Evolutionary conservation across 108 stramenopile genomes (phyloP), one percentile per base, ranked within the genome.

Genomic region (Skeletonema grethae): DNA sequence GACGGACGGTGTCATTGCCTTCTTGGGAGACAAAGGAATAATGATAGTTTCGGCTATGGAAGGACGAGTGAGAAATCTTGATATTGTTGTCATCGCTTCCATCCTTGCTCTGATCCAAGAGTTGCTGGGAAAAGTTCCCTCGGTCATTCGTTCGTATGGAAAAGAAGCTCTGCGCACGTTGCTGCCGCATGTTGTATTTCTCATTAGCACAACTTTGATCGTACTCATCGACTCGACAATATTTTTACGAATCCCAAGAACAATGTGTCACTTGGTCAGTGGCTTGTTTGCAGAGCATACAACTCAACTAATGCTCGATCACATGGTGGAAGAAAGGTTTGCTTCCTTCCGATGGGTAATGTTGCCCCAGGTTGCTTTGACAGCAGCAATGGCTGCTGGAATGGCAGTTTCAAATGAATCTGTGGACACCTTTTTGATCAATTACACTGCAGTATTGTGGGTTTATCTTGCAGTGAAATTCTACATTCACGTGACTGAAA

Each of bases 271-370:
- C 76, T 59, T 96, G 46, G 65, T 85, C 15, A 77, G 78, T 35
- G 73, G 79, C 62, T 92, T 85, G 35, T 96, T 94, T 70, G 88
- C 88, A 10, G 95, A 96, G 76, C 82, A 83, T 63, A 82, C 83
- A n/a, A 92, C 92, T 25, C 88, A 86, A 12, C 59, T 96, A 29
- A 96, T 96, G 95, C 63, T 94, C 62, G 86, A 87, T 53, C 95
- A 94, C 72, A 83, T 92, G 73, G 89, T 91, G 1, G 61, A 82
- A 11, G 70, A 88, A 73, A 29, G 61, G 2, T 89, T 82, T 59
- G 13, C 59, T 29, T 65, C 77, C 0, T 24, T 75, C 25, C 69
- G 88, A 55, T 88, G 83, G 83, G 61, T 80, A 28, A n/a, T 90
- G 12, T 28, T 85, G 18, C 91, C 95, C 2, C 57, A 83, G 22